Evolutionary conservation across 768 basidiomycete species (phyloP), one percentile per base, ranked within the genome.

Genomic region (Leccinum longicurvipes): DNA sequence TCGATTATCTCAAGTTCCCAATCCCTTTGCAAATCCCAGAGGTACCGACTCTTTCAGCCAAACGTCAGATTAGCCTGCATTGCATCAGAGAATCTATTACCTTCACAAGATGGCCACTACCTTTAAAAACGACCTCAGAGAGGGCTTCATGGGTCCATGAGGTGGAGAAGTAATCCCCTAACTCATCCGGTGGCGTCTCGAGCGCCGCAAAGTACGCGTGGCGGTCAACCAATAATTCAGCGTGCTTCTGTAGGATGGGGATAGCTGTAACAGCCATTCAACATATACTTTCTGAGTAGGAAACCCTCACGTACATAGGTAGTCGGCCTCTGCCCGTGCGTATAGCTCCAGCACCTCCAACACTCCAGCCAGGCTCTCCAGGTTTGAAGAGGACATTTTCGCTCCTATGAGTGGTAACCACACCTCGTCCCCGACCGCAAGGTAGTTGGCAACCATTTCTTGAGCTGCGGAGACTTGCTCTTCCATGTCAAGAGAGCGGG

Each of bases 1-100:
- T 85, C 84, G 17, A 94, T 73, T 47, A 76, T 72, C 53, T 85
- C 82, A 44, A 88, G 65, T 64, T 89, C 87, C 87, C 91, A 94
- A 54, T 91, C 85, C 27, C 81, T 77, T 64, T 84, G 82, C 24
- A 76, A 55, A 56, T 89, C 83, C 89, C 89, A 95, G 11, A 95
- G 68, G 53, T 78, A 56, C 56, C 83, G 79, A 60, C 89, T 85
- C 91, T 93, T 64, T 9, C 56, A 36, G 17, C 50, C 47, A 50
- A 54, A 47, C 29, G 60, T 61, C 46, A 67, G 60, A 52, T 47
- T 34, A 52, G 4, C 50, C 53, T 58, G 23, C 25, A 53, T 34
- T 1, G 10, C 51, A 56, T 34, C 57, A 58, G 27, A 59, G 53
- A 31, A 57, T 53, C 6, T 0, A 69, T 54, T 59, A 86, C 92